Evolutionary conservation across 1,284 basidiomycete species (phyloP).

Genomic region (Exobasidium cylindrosporum): DNA sequence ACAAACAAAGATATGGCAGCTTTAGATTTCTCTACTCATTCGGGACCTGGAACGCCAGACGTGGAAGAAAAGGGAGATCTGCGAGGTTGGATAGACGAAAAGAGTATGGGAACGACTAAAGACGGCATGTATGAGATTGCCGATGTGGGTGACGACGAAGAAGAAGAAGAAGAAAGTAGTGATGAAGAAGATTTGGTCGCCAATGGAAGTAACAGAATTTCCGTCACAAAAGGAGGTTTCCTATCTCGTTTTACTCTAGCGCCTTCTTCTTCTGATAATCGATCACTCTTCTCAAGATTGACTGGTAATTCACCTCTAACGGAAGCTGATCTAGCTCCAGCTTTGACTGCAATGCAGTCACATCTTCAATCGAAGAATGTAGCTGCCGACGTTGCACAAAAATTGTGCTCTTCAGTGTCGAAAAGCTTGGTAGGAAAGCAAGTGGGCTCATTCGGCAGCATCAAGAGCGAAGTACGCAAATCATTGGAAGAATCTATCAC

Average conservation of each 20-base stretch:
- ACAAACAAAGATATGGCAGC: slow-evolving; percentile 72
- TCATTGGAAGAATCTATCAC: slow-evolving; percentile 85
- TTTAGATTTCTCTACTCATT: slow-evolving; percentile 68
- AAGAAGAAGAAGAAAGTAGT: slow-evolving; percentile 61
- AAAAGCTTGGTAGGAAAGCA: slow-evolving; percentile 78
- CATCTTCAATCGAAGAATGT: slow-evolving; percentile 99
- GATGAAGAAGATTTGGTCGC: slow-evolving; percentile 30
- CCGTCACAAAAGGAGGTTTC: slow-evolving; percentile 56
- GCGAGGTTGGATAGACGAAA: slow-evolving; percentile 68
- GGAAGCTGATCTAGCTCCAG: slow-evolving; percentile 78
- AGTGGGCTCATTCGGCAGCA: slow-evolving; percentile 55
- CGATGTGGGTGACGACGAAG: slow-evolving; percentile 64
- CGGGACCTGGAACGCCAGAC: slow-evolving; percentile 34
- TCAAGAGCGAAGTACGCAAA: slow-evolving; percentile 76
- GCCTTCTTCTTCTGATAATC: not conserved
- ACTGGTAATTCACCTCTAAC: slow-evolving; percentile 70
- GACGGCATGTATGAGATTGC: slow-evolving; percentile 90
- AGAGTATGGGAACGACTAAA: slow-evolving; percentile 73
- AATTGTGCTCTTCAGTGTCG: slow-evolving; percentile 89
- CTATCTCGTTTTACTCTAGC: slow-evolving; percentile 63
- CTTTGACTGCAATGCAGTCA: slow-evolving; percentile 89
- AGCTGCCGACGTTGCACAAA: slow-evolving; percentile 88
- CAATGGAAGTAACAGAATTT: slow-evolving; percentile 20
- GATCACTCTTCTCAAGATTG: slow-evolving; percentile 60
- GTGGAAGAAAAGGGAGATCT: slow-evolving; percentile 59